phyloP scores from a whole-genome alignment of 75 land plant species.

The Gnetum montanum region DNA sequence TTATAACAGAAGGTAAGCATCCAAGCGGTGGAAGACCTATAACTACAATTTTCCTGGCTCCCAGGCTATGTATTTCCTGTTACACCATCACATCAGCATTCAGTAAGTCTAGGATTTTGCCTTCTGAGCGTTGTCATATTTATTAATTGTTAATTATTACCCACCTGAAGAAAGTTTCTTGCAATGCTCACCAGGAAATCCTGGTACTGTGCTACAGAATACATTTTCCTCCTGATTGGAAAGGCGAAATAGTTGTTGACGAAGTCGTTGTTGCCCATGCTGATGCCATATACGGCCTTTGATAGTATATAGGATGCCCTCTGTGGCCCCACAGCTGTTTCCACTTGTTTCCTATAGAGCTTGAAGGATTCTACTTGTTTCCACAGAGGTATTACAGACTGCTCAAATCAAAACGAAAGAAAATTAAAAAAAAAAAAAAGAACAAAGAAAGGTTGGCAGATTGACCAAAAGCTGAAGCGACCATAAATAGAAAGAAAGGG shows the following conservation, averaged over 20 bases:
- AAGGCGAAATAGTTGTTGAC: constrained; percentile 40
- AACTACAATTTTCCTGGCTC: constrained; percentile 40
- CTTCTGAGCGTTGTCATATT: background rate
- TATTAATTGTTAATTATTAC: background rate
- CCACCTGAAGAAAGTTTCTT: constrained; percentile 26
- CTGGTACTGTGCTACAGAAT: constrained; percentile 23
- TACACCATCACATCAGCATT: background rate
- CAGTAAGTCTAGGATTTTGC: background rate
- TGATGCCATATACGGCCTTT: constrained; percentile 21
- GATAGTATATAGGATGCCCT: constrained; percentile 25
- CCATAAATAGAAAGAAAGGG: too few relatives aligned
- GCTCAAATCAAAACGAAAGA: too few relatives aligned
- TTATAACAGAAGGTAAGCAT: constrained; percentile 55
- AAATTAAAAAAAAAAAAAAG: too few relatives aligned
- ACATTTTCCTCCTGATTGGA: constrained; percentile 9
- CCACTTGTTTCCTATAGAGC: constrained; percentile 30
- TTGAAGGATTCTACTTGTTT: constrained; percentile 40
- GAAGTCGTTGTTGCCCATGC: constrained; percentile 49
- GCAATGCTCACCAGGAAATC: constrained; percentile 22
- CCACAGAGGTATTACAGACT: constrained; percentile 24
- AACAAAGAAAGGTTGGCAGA: too few relatives aligned
- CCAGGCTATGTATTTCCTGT: constrained; percentile 39
- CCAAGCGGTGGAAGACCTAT: constrained; percentile 48
- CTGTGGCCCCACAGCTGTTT: constrained; percentile 22
- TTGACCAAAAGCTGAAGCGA: too few relatives aligned